A percentile compares a stretch with the other conserved stretches of the same genome.
phyloP scores from a whole-genome alignment of 306 rosid species.

The Acacia confusa region DNA sequence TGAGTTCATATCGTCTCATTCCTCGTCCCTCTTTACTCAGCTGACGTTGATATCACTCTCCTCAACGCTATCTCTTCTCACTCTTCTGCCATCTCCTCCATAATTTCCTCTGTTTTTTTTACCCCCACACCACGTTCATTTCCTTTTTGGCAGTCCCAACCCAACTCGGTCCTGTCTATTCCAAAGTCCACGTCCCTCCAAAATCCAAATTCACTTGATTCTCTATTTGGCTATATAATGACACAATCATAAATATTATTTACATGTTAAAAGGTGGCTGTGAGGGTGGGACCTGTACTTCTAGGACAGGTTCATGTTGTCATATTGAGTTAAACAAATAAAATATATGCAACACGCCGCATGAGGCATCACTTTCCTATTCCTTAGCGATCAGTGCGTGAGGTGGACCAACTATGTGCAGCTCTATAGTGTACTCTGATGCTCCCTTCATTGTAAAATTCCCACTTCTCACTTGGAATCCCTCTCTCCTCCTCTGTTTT shows the following conservation, averaged over 20 bases:
- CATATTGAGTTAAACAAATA: conserved; percentile 21
- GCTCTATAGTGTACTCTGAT: background rate
- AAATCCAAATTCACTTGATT: background rate
- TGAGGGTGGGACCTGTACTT: background rate
- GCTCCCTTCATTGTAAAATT: background rate
- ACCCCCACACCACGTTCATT: too few relatives aligned
- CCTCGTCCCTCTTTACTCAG: background rate
- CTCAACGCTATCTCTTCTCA: background rate
- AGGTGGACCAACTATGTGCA: conserved; percentile 32
- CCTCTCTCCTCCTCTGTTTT: background rate
- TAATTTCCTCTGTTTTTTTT: too few relatives aligned
- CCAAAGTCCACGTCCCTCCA: background rate
- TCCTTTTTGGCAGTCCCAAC: too few relatives aligned
- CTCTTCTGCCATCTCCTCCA: too few relatives aligned
- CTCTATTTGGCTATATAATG: background rate
- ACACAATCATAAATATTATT: background rate
- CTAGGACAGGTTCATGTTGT: conserved; percentile 32
- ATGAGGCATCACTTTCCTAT: conserved; percentile 40
- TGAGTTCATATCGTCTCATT: background rate
- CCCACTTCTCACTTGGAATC: conserved; percentile 18
- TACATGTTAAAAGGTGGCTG: background rate
- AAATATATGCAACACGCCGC: conserved; percentile 2
- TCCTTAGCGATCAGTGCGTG: conserved; percentile 1
- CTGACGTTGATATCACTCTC: background rate
- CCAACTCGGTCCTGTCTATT: background rate